phyloP scores from a whole-genome alignment of 768 basidiomycete species.

The Astraeus odoratus region DNA sequence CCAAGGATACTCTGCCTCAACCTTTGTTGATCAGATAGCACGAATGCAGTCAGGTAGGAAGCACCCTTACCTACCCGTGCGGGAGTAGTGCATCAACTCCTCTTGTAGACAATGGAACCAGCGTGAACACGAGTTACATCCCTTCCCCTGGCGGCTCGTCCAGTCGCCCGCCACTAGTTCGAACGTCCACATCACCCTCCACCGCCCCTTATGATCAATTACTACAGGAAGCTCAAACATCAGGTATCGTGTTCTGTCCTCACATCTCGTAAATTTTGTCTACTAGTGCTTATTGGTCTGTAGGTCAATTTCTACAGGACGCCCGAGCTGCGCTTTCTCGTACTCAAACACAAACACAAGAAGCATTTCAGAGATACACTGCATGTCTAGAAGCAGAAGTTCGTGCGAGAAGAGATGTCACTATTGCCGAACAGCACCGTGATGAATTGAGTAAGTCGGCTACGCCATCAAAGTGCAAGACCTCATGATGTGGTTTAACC shows the following conservation, averaged over 20 bases:
- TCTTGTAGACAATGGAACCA: constrained; percentile 20
- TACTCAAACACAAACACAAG: constrained; percentile 66
- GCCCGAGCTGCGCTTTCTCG: constrained; percentile 53
- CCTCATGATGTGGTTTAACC: constrained; percentile 13
- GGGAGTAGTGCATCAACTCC: constrained; percentile 3
- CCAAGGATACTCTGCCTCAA: constrained; percentile 24
- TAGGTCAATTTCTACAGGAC: constrained; percentile 58
- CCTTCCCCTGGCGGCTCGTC: constrained; percentile 27
- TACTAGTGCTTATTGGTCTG: constrained; percentile 7
- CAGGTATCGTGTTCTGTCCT: constrained; percentile 38
- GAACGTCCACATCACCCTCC: constrained; percentile 46
- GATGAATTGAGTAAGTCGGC: constrained; percentile 45
- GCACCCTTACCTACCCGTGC: neutral
- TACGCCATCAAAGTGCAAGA: constrained; percentile 7
- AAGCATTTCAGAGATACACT: constrained; percentile 63
- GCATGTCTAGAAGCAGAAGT: constrained; percentile 61
- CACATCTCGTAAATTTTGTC: constrained; percentile 4
- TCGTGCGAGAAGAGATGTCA: constrained; percentile 58
- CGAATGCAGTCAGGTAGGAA: constrained; percentile 29
- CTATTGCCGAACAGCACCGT: constrained; percentile 59
- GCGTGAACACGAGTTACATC: constrained; percentile 25
- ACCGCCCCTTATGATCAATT: constrained; percentile 46
- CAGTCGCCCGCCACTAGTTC: constrained; percentile 29
- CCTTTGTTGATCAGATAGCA: constrained; percentile 28
- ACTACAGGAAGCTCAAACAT: constrained; percentile 50